Evolutionary conservation across 768 basidiomycete species (phyloP), one percentile per base, ranked within the genome.

Genomic region (Cantharellus anzutake): DNA sequence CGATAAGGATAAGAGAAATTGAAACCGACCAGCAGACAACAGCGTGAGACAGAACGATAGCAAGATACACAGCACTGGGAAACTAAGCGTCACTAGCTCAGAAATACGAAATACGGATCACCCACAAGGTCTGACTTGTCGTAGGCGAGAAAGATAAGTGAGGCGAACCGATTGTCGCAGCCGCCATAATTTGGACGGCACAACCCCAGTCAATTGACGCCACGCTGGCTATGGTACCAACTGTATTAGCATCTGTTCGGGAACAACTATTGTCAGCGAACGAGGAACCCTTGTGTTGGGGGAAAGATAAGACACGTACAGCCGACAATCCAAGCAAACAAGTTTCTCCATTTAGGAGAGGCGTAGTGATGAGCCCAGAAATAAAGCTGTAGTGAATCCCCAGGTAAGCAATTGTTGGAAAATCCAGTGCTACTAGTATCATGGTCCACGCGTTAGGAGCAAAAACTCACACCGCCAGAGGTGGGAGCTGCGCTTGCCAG

Each of bases 401-500:
- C 38, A 3, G 16, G 39, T 4, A 34, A 48, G 58, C 1, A 55
- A 50, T 3, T 40, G 20, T 29, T 29, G 20, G 20, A 29, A 29
- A 29, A 29, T 29, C 20, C 20, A 29, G 20, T 29, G 20, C 20
- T 29, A 29, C 20, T 29, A 29, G 3, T 42, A 16, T 55, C 2
- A 41, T 5, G n/a, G 38, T 34, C 11, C 44, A 40, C 44, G 40
- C 35, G 2, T 57, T 29, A 29, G 3, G 4, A 4, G 41, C 4
- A 4, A 44, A n/a, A 56, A 65, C 74, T 41, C 64, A 82, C 80
- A 11, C 83, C 83, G 63, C 83, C 82, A 29, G 83, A 83, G 2
- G 84, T 86, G 2, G 83, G 84, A 2, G 80, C 81, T 2, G 81
- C 80, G 34, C 80, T 83, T 2, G 78, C 83, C 5, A 84, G 72